Evolutionary conservation across 352 stramenopile species (phyloP), one percentile per base, ranked within the genome.

Genomic region (Thraustochytrium striatum): DNA sequence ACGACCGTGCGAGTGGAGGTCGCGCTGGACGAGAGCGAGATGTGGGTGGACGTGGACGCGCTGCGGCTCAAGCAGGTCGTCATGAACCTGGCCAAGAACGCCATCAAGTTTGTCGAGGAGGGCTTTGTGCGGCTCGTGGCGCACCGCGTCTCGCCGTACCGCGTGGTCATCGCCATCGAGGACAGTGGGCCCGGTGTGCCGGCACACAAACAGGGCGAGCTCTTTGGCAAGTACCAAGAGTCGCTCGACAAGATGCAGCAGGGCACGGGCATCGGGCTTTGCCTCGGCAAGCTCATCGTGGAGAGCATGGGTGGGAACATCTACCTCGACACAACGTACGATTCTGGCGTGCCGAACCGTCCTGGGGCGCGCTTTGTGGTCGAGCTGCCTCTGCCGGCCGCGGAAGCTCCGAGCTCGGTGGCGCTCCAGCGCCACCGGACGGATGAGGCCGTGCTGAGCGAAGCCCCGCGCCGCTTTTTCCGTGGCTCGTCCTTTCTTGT

Each of bases 211-310:
- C 78, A 61, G 9, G 21, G 75, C 9, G 25, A 81, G 2, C 50
- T 88, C 0, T 88, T 88, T 70, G 39, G 43, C 61, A 86, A 86
- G 55, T 79, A 79, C 50, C 85, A 88, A 82, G 84, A 88, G 55
- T 85, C 82, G 50, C 68, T 87, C 8, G 85, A 88, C 53, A 70
- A 38, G 9, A 69, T 87, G 28, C 81, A 83, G 43, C 85, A 88
- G 69, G 85, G 85, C 2, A 86, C 84, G 11, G 85, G 85, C n/a
- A 83, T 87, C 39, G 83, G 83, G 16, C 55, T 88, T 13, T 81
- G 43, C 3, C 58, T 87, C 0, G 83, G 70, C 61, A 84, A 85
- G 62, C 69, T 81, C n/a, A 44, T 88, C 39, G 44, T 81, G 0
- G 57, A 82, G 61, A 72, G 85, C 19, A 85, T 87, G 69, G 80